Conservation (phyloP, 2,329 filamentous ascomycete species). For the Paramyrothecium roridum region DNA sequence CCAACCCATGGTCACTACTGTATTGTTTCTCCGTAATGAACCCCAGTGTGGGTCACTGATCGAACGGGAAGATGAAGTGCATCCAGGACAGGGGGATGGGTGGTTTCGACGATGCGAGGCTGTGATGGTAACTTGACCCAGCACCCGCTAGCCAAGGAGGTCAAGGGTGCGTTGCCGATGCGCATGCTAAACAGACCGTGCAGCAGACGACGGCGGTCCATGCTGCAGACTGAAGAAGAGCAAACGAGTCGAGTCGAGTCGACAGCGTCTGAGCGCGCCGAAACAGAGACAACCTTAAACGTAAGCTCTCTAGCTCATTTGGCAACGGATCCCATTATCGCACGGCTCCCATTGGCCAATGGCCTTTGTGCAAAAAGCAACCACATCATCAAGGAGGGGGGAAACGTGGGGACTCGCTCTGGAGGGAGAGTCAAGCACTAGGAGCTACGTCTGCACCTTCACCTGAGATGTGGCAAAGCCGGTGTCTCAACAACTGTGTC, state of each 20-base stretch:
- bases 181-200: not conserved
- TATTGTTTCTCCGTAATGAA: not conserved
- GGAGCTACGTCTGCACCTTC: not conserved
- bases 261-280: not conserved
- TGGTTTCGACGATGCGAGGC: not conserved
- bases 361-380: not conserved
- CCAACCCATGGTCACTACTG: too few relatives aligned
- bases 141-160: too few relatives aligned
- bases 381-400: not conserved
- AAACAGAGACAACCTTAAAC: not conserved
- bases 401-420: not conserved
- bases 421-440: too few relatives aligned
- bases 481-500: not conserved
- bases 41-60: not conserved
- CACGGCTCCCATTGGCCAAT: not conserved
- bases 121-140: too few relatives aligned
- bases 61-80: not conserved
- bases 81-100: not conserved
- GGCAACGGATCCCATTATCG: not conserved
- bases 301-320: not conserved
- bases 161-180: too few relatives aligned
- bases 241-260: not conserved
- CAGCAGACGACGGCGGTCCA: not conserved
- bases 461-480: not conserved
- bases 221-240: too few relatives aligned